Conservation (phyloP, 202 grass and related monocot species). For the Bolboschoenoplectus hybrid region DNA sequence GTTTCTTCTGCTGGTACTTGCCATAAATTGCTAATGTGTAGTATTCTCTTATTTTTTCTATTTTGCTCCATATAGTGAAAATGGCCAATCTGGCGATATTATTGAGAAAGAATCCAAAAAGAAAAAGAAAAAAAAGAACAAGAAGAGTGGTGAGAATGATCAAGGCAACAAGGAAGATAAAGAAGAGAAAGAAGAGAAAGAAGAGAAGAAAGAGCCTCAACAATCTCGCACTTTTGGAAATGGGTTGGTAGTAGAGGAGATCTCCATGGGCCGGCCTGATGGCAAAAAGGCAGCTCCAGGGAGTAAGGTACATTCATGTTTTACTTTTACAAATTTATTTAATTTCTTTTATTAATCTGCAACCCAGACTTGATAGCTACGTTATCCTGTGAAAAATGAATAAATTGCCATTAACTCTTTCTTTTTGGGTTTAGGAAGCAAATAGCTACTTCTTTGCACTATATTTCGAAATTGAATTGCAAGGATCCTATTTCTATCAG, state of each 20-base stretch:
- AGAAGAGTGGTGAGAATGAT: conserved; percentile 51
- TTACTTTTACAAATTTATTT: conserved; percentile 14
- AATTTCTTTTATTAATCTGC: conserved; percentile 2
- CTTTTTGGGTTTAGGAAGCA: not conserved
- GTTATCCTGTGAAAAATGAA: not conserved
- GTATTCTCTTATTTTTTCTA: not conserved
- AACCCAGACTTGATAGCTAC: not conserved
- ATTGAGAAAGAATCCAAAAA: conserved; percentile 51
- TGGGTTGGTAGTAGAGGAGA: conserved; percentile 72
- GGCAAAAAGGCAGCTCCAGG: conserved; percentile 73
- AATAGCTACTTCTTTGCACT: not conserved
- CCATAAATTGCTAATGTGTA: not conserved
- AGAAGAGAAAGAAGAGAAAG: conserved; percentile 39
- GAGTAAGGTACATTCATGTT: conserved; percentile 57
- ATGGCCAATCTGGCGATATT: conserved; percentile 37
- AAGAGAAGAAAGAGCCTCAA: conserved; percentile 41
- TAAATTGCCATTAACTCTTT: not conserved
- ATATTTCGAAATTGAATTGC: not conserved
- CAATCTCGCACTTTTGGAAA: conserved; percentile 76
- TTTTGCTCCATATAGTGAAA: conserved; percentile 38
- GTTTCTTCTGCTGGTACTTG: conserved; percentile 3
- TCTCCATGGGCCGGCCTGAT: conserved; percentile 75
- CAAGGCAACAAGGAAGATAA: conserved; percentile 38
- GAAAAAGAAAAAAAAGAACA: conserved; percentile 66
- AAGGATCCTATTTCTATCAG: not conserved